phyloP scores from a whole-genome alignment of 2,329 filamentous ascomycete genomes.

The Cytospora mali region DNA sequence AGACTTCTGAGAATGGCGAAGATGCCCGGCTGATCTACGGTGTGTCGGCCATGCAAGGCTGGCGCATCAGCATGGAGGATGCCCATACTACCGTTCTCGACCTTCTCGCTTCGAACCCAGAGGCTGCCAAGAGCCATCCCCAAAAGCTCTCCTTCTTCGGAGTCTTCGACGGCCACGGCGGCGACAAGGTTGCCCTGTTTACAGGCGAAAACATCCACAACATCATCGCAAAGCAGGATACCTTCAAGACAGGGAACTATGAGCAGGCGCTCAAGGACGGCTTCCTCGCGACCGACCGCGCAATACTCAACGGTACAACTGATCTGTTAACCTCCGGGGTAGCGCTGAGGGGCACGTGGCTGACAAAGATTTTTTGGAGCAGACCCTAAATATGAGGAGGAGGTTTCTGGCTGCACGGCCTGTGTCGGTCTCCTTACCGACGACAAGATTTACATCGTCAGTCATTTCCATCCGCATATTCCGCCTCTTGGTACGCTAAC shows the following conservation, averaged over 20 bases:
- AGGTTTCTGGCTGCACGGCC: slow-evolving; percentile 96
- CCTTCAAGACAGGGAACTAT: slow-evolving; percentile 88
- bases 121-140: slow-evolving; percentile 66
- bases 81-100: slow-evolving; percentile 89
- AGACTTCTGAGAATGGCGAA: slow-evolving; percentile 87
- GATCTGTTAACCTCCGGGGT: not conserved
- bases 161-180: slow-evolving; percentile 96
- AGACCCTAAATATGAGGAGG: slow-evolving; percentile 97
- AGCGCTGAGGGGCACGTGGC: slow-evolving; percentile 14
- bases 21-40: slow-evolving; percentile 94
- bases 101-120: slow-evolving; percentile 62
- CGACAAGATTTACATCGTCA: slow-evolving; percentile 92
- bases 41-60: slow-evolving; percentile 98
- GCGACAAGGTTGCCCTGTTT: slow-evolving; percentile 93
- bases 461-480: slow-evolving; percentile 44
- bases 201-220: slow-evolving; percentile 90
- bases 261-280: slow-evolving; percentile 97
- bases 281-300: slow-evolving; percentile 92
- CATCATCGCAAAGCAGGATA: slow-evolving; percentile 92
- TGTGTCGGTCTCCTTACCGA: slow-evolving; percentile 87
- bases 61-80: slow-evolving; percentile 99
- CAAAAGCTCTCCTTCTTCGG: slow-evolving; percentile 92
- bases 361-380: slow-evolving; percentile 30
- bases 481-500: slow-evolving; percentile 17
- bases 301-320: slow-evolving; percentile 84